Evolutionary conservation across 805 yeast genomes (phyloP).

Genomic region (Myxozyma kluyveri): DNA sequence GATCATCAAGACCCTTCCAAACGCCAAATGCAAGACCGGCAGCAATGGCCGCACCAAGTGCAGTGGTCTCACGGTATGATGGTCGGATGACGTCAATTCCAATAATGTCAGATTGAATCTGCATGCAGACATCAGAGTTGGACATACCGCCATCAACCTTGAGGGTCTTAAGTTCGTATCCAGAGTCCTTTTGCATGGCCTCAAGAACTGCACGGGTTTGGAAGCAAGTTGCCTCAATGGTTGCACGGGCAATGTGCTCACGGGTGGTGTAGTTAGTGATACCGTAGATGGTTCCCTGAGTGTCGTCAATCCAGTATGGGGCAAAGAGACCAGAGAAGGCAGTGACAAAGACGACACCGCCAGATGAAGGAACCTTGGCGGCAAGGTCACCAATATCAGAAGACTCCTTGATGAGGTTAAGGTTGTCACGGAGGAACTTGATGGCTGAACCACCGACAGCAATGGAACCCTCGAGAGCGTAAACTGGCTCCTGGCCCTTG

Average conservation of each 20-base stretch:
- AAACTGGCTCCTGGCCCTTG: slow-evolving; percentile 70
- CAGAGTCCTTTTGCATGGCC: slow-evolving; percentile 86
- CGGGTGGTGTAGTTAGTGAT: slow-evolving; percentile 90
- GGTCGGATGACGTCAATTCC: slow-evolving; percentile 86
- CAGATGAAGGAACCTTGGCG: slow-evolving; percentile 71
- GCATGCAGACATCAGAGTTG: slow-evolving; percentile 84
- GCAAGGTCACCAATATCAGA: slow-evolving; percentile 91
- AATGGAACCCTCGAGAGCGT: slow-evolving; percentile 91
- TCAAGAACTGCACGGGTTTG: slow-evolving; percentile 87
- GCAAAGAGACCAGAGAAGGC: slow-evolving; percentile 93
- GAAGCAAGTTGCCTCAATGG: slow-evolving; percentile 91
- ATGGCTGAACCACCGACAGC: slow-evolving; percentile 94
- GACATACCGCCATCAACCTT: slow-evolving; percentile 95
- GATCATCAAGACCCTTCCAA: slow-evolving; percentile 76
- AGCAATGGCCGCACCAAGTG: slow-evolving; percentile 94
- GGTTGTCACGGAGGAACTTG: slow-evolving; percentile 90
- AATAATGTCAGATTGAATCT: slow-evolving; percentile 86
- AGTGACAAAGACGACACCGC: slow-evolving; percentile 92
- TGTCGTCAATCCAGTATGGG: slow-evolving; percentile 92
- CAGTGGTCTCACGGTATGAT: slow-evolving; percentile 83
- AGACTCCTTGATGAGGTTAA: slow-evolving; percentile 74
- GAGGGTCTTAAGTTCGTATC: slow-evolving; percentile 50
- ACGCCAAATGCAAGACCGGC: slow-evolving; percentile 75
- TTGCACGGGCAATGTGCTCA: slow-evolving; percentile 89
- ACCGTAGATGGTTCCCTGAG: slow-evolving; percentile 91